Evolutionary conservation across 2,329 filamentous ascomycete species (phyloP).

Genomic region (Monilinia vaccinii-corymbosi): DNA sequence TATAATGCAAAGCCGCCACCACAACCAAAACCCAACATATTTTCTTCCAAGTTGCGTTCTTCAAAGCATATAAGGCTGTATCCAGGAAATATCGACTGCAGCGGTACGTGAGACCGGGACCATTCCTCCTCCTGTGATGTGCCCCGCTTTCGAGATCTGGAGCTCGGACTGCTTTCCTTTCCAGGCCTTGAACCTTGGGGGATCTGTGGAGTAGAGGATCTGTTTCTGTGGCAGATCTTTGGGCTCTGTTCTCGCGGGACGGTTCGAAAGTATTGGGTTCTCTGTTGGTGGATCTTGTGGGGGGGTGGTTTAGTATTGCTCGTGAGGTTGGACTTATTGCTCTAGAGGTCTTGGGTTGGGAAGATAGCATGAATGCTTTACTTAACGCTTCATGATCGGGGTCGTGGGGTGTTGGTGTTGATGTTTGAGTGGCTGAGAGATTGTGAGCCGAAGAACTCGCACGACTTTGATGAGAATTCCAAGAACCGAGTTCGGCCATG

Average conservation of each 20-base stretch:
- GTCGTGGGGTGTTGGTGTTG: accelerated
- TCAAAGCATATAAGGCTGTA: accelerated
- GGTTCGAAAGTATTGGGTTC: not conserved
- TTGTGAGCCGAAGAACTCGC: too few species aligned
- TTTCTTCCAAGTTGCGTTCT: not conserved
- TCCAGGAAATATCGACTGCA: too few species aligned
- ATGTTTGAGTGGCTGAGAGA: too few species aligned
- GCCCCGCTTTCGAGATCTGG: not conserved
- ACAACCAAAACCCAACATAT: not conserved
- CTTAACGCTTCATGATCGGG: too few species aligned
- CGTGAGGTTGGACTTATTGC: not conserved
- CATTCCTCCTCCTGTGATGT: accelerated
- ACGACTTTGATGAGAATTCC: too few species aligned
- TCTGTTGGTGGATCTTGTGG: not conserved
- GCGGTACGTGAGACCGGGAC: not conserved
- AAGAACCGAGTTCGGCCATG: too few species aligned
- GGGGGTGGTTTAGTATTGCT: not conserved
- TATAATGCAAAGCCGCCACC: not conserved
- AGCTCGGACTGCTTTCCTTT: too few species aligned
- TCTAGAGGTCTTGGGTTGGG: not conserved
- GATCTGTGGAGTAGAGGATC: not conserved
- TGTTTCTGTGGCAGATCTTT: not conserved
- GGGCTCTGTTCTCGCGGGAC: not conserved
- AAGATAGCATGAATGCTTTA: too few species aligned
- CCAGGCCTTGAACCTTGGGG: not conserved